Percentiles rank a stretch among this genome's conserved stretches.
Conservation (phyloP, 2,329 filamentous ascomycete species). For the Xylariales sp. region DNA sequence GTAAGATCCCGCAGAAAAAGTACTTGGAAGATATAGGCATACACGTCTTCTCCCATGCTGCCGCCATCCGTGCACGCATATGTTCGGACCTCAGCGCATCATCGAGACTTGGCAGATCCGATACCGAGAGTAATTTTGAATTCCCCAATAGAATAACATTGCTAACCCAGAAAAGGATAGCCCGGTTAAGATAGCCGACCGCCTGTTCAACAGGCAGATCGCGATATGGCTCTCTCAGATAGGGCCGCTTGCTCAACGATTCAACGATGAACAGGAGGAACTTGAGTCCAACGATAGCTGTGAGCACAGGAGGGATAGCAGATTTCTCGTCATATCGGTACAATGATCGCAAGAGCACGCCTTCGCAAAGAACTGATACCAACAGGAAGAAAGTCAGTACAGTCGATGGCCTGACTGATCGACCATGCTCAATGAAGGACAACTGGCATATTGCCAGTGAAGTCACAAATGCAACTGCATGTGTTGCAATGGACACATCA, state of each 20-base stretch:
- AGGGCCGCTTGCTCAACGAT: background rate
- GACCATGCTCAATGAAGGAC: conserved; percentile 4
- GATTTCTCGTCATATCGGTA: background rate
- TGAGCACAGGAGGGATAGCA: background rate
- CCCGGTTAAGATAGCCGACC: background rate
- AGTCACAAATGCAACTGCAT: background rate
- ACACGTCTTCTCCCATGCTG: background rate
- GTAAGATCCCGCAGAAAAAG: too few species aligned
- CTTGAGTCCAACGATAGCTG: background rate
- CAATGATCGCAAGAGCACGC: background rate
- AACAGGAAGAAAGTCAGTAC: background rate
- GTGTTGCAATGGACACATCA: background rate
- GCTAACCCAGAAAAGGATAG: conserved; percentile 5
- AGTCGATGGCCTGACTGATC: conserved; percentile 1
- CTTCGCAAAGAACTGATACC: background rate
- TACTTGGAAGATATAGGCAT: too few species aligned
- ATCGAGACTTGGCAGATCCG: conserved; percentile 1
- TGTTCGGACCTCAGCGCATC: background rate
- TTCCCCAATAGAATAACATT: conserved; percentile 5
- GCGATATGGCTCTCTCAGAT: conserved; percentile 6
- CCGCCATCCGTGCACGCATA: background rate
- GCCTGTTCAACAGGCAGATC: conserved; percentile 2
- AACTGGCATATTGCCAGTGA: conserved; percentile 1
- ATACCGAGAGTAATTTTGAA: background rate
- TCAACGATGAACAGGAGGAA: conserved; percentile 4